These are phyloP conservation scores for Bruguiera hainesii DNA, from an alignment of 441 rosid species.

Conservation along the genomic window DNA sequence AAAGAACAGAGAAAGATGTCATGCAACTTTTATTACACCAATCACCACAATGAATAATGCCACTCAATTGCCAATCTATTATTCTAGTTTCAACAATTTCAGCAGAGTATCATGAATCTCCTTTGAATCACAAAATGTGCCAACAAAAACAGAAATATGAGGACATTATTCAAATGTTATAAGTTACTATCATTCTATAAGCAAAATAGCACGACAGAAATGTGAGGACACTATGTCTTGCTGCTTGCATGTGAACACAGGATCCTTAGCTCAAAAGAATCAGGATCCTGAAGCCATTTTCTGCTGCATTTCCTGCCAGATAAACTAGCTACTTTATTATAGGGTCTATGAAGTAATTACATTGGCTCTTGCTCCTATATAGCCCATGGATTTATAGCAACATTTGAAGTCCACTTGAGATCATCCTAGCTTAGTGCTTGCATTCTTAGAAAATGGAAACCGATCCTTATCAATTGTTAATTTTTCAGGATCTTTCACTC, in stretches of 20 bases:
- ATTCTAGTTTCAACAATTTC: too few species aligned
- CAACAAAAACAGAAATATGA: too few species aligned
- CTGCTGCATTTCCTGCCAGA: not conserved
- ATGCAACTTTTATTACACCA: not conserved
- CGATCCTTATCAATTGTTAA: not conserved
- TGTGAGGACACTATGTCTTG: too few species aligned
- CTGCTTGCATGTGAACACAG: too few species aligned
- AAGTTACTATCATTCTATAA: too few species aligned
- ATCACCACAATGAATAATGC: not conserved
- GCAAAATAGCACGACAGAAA: too few species aligned
- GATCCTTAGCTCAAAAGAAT: too few species aligned
- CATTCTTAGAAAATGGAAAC: not conserved
- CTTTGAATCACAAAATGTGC: too few species aligned
- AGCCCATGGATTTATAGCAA: not conserved
- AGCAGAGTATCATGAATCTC: too few species aligned
- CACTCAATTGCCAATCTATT: not conserved
- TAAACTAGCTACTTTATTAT: not conserved
- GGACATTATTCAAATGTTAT: too few species aligned
- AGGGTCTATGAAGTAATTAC: not conserved
- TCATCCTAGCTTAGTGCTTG: not conserved
- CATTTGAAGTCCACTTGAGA: not conserved
- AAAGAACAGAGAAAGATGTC: slow-evolving; percentile 11
- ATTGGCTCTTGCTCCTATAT: not conserved
- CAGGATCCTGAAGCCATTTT: not conserved
- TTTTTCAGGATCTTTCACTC: not conserved